These are phyloP conservation scores for Pestalotiopsis sp. DNA, from an alignment of 2,329 filamentous ascomycete species.

Conservation along the genomic window DNA sequence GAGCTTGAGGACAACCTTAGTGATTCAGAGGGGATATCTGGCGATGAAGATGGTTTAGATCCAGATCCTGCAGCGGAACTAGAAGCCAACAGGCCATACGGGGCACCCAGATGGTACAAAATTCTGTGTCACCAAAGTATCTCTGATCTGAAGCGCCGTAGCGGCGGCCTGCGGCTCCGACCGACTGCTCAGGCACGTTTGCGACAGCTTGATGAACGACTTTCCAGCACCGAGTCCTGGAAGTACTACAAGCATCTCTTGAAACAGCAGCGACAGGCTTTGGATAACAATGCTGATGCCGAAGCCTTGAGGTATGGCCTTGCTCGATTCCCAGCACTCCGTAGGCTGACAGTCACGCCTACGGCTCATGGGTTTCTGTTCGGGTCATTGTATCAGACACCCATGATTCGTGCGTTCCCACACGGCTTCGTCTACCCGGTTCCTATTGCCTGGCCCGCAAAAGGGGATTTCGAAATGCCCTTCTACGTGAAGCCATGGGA, in stretches of 20 bases:
- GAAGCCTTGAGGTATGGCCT: not conserved
- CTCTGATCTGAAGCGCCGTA: not conserved
- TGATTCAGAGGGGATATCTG: not conserved
- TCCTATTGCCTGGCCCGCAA: slow-evolving; percentile 4
- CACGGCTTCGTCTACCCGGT: slow-evolving; percentile 4
- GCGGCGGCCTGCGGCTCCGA: too few species aligned
- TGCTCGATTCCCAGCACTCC: not conserved
- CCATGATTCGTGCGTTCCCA: slow-evolving; percentile 4
- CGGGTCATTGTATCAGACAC: not conserved
- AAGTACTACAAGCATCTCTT: not conserved
- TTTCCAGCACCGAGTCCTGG: not conserved
- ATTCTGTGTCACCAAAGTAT: not conserved
- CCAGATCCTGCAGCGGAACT: too few species aligned
- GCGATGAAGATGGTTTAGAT: too few species aligned
- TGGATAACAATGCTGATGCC: not conserved
- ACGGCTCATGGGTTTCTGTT: slow-evolving; percentile 1
- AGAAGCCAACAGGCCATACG: not conserved
- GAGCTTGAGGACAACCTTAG: not conserved
- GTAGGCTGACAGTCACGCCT: not conserved
- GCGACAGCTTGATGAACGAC: not conserved
- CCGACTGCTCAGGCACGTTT: not conserved
- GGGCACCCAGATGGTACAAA: not conserved
- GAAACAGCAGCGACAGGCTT: not conserved
- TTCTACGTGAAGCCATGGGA: not conserved
- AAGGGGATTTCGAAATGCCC: not conserved